Conservation (phyloP, 2,329 filamentous ascomycete genomes). For the Alternaria sp. region DNA sequence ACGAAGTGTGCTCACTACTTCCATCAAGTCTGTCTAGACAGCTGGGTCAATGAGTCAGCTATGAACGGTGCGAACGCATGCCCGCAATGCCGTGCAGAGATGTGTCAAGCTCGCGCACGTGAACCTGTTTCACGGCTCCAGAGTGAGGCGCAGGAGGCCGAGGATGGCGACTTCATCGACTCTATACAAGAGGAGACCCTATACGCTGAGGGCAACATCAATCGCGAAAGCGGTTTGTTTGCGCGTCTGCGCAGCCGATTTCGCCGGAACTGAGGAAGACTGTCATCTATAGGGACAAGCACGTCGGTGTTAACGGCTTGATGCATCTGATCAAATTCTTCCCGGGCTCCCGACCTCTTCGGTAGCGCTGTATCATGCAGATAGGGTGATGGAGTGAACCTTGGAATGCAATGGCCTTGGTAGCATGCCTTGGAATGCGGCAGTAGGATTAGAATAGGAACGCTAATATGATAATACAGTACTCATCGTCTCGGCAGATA, state of each 20-base stretch:
- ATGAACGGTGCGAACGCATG: neutral
- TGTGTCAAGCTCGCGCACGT: neutral
- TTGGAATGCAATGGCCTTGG: neutral
- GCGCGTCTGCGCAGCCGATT: neutral
- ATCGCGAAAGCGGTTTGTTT: neutral
- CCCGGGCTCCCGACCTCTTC: neutral
- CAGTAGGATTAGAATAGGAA: neutral
- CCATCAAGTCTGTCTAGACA: neutral
- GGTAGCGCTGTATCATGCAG: neutral
- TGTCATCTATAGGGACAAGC: neutral
- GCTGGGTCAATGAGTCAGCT: neutral
- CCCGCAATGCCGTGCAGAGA: neutral
- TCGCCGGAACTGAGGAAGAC: neutral
- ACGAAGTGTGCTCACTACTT: neutral
- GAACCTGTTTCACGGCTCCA: neutral
- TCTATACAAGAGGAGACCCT: neutral
- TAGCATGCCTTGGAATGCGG: neutral
- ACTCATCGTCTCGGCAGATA: neutral
- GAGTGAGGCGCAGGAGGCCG: neutral
- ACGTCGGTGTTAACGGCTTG: neutral
- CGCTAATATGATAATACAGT: neutral
- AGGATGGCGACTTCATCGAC: neutral
- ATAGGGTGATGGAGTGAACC: neutral
- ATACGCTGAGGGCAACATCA: neutral
- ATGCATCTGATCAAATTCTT: neutral